Conservation (phyloP, 2,329 filamentous ascomycete genomes). For the Cytospora paraplurivora region DNA sequence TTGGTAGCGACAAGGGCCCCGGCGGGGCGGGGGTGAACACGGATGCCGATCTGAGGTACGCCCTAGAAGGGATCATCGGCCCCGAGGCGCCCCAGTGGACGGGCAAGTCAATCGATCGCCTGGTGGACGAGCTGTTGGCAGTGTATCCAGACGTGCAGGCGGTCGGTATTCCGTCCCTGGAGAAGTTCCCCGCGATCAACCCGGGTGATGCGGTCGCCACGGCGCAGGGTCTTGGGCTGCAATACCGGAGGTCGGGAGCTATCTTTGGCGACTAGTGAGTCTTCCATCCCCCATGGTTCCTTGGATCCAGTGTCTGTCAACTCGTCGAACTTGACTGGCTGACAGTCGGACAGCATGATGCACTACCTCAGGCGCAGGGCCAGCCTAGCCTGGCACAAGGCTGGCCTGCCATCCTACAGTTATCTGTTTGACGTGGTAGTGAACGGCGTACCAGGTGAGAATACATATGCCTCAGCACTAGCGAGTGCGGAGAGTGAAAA, state of each 20-base stretch:
- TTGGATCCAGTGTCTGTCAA: too few species aligned
- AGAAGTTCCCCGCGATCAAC: slow-evolving; percentile 24
- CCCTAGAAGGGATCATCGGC: slow-evolving; percentile 20
- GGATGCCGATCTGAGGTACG: slow-evolving; percentile 23
- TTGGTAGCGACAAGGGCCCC: slow-evolving; percentile 20
- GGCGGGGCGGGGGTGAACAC: slow-evolving; percentile 19
- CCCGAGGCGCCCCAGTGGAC: slow-evolving; percentile 16
- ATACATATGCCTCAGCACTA: background rate
- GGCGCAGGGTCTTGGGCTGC: slow-evolving; percentile 12
- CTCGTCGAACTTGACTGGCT: slow-evolving; percentile 1
- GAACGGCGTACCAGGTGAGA: slow-evolving; percentile 32
- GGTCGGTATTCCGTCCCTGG: slow-evolving; percentile 20
- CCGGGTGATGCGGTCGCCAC: slow-evolving; percentile 19
- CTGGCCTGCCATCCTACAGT: slow-evolving; percentile 35
- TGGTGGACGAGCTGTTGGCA: slow-evolving; percentile 18
- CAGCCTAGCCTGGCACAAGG: slow-evolving; percentile 55
- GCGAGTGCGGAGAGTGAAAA: background rate
- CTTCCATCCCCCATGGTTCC: background rate
- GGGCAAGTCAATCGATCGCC: slow-evolving; percentile 17
- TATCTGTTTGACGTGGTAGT: slow-evolving; percentile 50
- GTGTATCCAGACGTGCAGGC: slow-evolving; percentile 27
- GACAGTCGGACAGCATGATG: background rate
- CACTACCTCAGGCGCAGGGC: slow-evolving; percentile 41
- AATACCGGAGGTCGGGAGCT: slow-evolving; percentile 25
- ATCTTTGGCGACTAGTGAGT: slow-evolving; percentile 29